Percentiles rank a stretch among this genome's conserved stretches.
phyloP scores from a whole-genome alignment of 495 filamentous ascomycete species.

The Xylaria flabelliformis region DNA sequence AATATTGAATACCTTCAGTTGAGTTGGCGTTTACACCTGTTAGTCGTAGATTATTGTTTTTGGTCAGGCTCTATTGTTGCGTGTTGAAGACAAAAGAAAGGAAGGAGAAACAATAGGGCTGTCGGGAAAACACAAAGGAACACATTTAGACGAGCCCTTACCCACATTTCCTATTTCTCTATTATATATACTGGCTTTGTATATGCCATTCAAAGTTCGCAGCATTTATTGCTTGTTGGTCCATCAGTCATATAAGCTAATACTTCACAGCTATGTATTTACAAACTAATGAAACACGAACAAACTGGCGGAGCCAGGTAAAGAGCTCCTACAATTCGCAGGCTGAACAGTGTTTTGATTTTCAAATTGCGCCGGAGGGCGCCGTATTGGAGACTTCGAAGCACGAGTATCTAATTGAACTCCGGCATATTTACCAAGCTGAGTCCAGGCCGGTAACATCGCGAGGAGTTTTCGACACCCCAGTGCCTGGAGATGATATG shows the following conservation, averaged over 20 bases:
- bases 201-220: not conserved
- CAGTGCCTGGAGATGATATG: not conserved
- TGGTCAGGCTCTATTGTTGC: not conserved
- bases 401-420: not conserved
- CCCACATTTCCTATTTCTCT: not conserved
- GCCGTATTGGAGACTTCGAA: not conserved
- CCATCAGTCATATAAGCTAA: not conserved
- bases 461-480: not conserved
- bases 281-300: not conserved
- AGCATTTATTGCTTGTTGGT: not conserved
- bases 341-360: not conserved
- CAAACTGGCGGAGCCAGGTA: too few relatives aligned
- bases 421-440: not conserved
- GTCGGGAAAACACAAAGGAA: not conserved
- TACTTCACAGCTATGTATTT: not conserved
- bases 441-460: not conserved
- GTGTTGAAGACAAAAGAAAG: not conserved
- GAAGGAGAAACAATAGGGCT: not conserved
- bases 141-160: not conserved
- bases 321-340: not conserved
- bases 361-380: not conserved
- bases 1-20: too few relatives aligned
- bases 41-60: not conserved
- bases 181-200: not conserved
- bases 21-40: not conserved